Base-by-base conservation (phyloP, 148 eudicot species). In the Oxyria digyna region DNA sequence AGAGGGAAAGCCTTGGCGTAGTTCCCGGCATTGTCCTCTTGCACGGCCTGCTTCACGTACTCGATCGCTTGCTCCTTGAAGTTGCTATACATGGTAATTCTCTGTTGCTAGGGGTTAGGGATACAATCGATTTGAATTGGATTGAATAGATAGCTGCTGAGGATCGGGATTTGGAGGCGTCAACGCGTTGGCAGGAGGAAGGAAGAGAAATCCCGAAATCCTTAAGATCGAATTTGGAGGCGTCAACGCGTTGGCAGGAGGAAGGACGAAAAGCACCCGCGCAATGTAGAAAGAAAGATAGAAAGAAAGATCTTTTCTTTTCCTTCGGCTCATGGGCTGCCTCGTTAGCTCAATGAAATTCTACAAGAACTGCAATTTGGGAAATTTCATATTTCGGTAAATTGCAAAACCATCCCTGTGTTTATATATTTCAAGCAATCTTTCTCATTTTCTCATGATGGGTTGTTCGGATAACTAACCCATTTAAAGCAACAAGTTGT, bases 31-130 rank as follows among this genome's bases (percentile, higher is more conserved):
- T 94, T 91, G 73, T 94, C 99, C 59, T 94, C 97, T 31, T 85
- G 79, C 2, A 94, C 97, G 0, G 99, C 99, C 75, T 91, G 96
- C 74, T 83, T 89, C 0, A 94, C 97, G 79, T 85, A 94, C 82
- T 88, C 97, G 80, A 94, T 88, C 74, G 99, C 99, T 66, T 91
- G 99, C 70, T 90, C 99, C 71, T 94, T 94, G 85, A 94, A 94
- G 77, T 94, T 94, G 78, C 99, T 94, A 77, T 94, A 90, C 99
- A 94, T 94, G 18, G 9, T 40, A 14, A 5, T 21, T 59, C 31
- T 10, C 65, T 15, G 37, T 27, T 31, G 37, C 23, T 46, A n/a
- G 23, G 9, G 52, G 10, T 1, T 27, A 13, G 18, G 4, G 8
- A 14, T 59, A 29, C 18, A 20, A 59, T 59, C 37, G 37, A 59